Percentiles rank a stretch among this genome's conserved stretches.
Evolutionary conservation across 1,284 basidiomycete genomes (phyloP).

Genomic region (Rhodotorula sp.): DNA sequence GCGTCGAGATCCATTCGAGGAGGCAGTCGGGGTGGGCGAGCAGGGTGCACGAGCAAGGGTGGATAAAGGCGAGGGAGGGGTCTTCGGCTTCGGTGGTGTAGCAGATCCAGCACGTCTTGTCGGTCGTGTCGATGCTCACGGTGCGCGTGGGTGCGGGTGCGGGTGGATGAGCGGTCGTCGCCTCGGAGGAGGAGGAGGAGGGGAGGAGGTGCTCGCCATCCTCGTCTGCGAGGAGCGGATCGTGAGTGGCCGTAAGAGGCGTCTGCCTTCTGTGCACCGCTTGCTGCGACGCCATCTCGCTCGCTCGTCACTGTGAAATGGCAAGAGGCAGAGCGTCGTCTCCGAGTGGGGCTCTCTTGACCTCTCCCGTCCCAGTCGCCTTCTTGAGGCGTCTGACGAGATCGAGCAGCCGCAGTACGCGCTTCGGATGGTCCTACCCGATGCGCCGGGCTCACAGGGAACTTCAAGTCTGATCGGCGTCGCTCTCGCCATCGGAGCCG

Average conservation of each 20-base stretch:
- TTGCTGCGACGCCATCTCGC: too few relatives aligned
- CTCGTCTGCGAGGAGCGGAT: background rate
- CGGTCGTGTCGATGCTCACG: background rate
- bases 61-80: constrained; percentile 50
- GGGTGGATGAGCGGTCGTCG: too few relatives aligned
- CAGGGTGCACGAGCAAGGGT: constrained; percentile 74
- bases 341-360: background rate
- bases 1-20: constrained; percentile 70
- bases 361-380: too few relatives aligned
- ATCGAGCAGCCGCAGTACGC: background rate
- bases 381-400: too few relatives aligned
- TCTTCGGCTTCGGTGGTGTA: constrained; percentile 21
- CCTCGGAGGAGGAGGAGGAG: background rate
- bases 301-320: too few relatives aligned
- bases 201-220: background rate
- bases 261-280: too few relatives aligned
- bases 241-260: background rate
- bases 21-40: constrained; percentile 69
- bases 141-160: background rate
- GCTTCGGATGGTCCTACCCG: background rate
- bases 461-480: constrained; percentile 68
- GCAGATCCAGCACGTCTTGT: constrained; percentile 39
- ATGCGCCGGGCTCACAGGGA: background rate
- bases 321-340: background rate
- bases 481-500: constrained; percentile 76